Evolutionary conservation across 228 moss, liverwort and hornwort species (phyloP).

Genomic region (Sphagnum fallax): DNA sequence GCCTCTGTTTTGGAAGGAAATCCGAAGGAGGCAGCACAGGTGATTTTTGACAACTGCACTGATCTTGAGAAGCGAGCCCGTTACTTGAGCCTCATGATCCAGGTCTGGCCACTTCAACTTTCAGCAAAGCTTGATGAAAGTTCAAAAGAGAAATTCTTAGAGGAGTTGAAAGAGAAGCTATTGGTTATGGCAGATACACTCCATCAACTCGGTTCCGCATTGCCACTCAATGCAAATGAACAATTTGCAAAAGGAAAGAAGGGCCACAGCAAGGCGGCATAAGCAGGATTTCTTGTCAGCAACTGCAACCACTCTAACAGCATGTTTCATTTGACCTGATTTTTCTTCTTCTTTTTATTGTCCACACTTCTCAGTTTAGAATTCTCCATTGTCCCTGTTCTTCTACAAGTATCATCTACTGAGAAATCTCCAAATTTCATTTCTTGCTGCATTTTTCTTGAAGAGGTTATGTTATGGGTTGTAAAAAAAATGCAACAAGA

Average conservation of each 20-base stretch:
- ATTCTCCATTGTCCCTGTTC: no score
- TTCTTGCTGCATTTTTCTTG: no score
- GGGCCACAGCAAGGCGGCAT: constrained; percentile 32
- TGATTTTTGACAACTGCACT: constrained; percentile 31
- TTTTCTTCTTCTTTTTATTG: no score
- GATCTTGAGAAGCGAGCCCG: constrained; percentile 32
- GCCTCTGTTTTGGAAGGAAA: constrained; percentile 46
- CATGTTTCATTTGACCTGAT: no score
- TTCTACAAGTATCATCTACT: no score
- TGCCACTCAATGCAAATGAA: constrained; percentile 31
- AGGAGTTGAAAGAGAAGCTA: constrained; percentile 36
- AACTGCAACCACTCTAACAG: neutral
- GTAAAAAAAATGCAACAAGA: no score
- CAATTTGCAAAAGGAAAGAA: constrained; percentile 47
- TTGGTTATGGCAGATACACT: constrained; percentile 24
- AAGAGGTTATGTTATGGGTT: no score
- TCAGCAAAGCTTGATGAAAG: constrained; percentile 38
- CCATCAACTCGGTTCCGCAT: constrained; percentile 32
- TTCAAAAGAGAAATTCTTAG: constrained; percentile 24
- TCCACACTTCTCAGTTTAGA: no score
- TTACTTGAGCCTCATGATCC: constrained; percentile 53
- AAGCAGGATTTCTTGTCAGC: constrained; percentile 32
- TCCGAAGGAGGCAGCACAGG: constrained; percentile 53
- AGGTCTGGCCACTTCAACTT: constrained; percentile 48
- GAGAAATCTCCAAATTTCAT: no score